Conservation (phyloP, 805 yeast genomes). For the baker's yeast (Saccharomyces cerevisiae) region DNA sequence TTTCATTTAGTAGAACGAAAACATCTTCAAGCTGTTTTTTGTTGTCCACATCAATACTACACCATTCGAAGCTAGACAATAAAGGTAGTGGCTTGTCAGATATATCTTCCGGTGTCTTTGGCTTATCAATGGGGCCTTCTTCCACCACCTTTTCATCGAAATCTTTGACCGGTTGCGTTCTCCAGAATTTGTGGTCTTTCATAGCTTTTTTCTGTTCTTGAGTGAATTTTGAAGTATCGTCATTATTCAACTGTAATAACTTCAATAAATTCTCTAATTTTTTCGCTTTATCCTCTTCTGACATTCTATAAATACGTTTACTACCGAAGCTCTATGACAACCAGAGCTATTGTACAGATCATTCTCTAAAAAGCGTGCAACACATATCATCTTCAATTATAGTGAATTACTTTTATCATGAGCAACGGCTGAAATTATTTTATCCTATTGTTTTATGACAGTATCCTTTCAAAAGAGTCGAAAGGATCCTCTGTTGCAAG, state of each 20-base stretch:
- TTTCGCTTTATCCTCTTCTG: conserved; percentile 16
- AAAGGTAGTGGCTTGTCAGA: conserved; percentile 64
- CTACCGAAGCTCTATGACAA: not conserved
- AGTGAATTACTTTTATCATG: not conserved
- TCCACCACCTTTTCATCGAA: conserved; percentile 57
- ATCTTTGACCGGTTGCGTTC: conserved; percentile 87
- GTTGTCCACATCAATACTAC: conserved; percentile 56
- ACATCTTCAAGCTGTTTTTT: conserved; percentile 62
- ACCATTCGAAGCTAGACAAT: conserved; percentile 83
- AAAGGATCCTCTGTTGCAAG: not conserved
- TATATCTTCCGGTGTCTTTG: conserved; percentile 63
- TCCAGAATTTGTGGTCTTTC: conserved; percentile 94
- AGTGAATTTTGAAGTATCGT: conserved; percentile 39
- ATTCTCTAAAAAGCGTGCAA: not conserved
- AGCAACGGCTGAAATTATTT: not conserved
- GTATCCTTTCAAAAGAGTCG: not conserved
- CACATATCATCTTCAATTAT: not conserved
- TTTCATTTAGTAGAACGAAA: conserved; percentile 69
- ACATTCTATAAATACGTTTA: conserved; percentile 6
- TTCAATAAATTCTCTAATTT: conserved; percentile 45
- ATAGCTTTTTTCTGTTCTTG: conserved; percentile 59
- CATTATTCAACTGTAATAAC: conserved; percentile 29
- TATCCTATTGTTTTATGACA: not conserved
- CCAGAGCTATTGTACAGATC: not conserved
- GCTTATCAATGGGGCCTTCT: conserved; percentile 76